phyloP scores from a whole-genome alignment of 345 rosid species.

The Gynandropsis gynandra region DNA sequence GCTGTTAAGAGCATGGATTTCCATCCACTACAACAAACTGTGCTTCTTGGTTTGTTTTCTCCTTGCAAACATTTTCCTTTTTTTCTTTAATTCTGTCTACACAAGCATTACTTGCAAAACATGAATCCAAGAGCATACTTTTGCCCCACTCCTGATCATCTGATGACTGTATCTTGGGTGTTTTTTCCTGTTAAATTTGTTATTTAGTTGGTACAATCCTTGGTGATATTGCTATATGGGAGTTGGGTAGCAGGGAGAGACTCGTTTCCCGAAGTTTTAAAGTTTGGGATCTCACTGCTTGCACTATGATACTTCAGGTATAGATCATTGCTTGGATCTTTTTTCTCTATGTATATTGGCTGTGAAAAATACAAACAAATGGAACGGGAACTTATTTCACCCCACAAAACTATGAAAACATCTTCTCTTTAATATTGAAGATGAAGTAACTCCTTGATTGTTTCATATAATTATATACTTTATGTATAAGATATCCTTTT shows the following conservation, averaged over 20 bases:
- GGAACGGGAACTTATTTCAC: neutral
- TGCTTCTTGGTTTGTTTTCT: slow-evolving; percentile 54
- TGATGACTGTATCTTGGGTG: slow-evolving; percentile 5
- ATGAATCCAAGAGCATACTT: slow-evolving; percentile 6
- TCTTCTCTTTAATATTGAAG: slow-evolving; percentile 14
- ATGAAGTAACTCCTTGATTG: slow-evolving; percentile 12
- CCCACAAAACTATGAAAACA: neutral
- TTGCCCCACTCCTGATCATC: slow-evolving; percentile 20
- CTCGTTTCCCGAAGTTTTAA: slow-evolving; percentile 43
- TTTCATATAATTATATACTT: slow-evolving; percentile 12
- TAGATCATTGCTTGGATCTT: slow-evolving; percentile 1
- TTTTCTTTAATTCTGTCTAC: neutral
- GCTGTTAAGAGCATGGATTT: slow-evolving; percentile 69
- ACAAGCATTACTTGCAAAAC: slow-evolving; percentile 9
- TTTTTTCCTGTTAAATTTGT: slow-evolving; percentile 14
- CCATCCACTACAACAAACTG: slow-evolving; percentile 56
- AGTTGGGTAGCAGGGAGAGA: slow-evolving; percentile 43
- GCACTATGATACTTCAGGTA: slow-evolving; percentile 35
- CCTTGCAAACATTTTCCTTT: neutral
- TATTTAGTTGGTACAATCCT: slow-evolving; percentile 49
- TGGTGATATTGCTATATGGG: slow-evolving; percentile 64
- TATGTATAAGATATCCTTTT: neutral
- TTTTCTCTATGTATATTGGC: slow-evolving; percentile 5
- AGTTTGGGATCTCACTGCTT: slow-evolving; percentile 58
- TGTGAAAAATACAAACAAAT: slow-evolving; percentile 7